Percentiles rank a stretch among this genome's conserved stretches.
Conservation (phyloP, 495 filamentous ascomycete genomes). For the Monascus purpureus region DNA sequence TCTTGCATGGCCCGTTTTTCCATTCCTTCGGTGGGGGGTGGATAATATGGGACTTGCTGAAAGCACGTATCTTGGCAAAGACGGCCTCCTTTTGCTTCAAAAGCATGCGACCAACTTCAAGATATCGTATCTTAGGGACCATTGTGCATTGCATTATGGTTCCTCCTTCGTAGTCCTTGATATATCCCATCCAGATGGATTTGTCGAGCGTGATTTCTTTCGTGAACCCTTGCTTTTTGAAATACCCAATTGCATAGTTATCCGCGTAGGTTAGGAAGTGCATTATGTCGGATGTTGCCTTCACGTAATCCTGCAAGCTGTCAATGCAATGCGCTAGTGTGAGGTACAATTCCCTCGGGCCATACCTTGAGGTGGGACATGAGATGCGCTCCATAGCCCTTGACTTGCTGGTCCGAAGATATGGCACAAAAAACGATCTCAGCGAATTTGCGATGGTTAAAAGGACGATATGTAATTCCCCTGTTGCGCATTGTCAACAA, state of each 20-base stretch:
- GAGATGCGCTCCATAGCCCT: conserved; percentile 92
- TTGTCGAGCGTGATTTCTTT: conserved; percentile 93
- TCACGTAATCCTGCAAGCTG: conserved; percentile 65
- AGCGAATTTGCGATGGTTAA: conserved; percentile 83
- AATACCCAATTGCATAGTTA: conserved; percentile 98
- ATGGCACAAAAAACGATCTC: conserved; percentile 99
- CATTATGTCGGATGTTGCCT: conserved; percentile 92
- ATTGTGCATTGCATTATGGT: conserved; percentile 99
- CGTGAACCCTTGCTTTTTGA: conserved; percentile 98
- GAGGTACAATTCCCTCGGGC: background rate
- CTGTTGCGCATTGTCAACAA: conserved; percentile 23
- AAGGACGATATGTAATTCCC: conserved; percentile 93
- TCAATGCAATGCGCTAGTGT: conserved; percentile 5
- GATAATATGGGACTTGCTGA: conserved; percentile 75
- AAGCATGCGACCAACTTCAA: conserved; percentile 88
- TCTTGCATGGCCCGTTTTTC: conserved; percentile 52
- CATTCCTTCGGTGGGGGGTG: conserved; percentile 77
- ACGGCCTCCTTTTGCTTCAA: conserved; percentile 94
- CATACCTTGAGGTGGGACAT: conserved; percentile 86
- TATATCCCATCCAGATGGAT: conserved; percentile 96
- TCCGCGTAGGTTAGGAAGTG: conserved; percentile 98
- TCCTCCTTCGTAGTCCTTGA: conserved; percentile 98
- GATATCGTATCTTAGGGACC: conserved; percentile 87
- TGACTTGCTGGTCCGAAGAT: conserved; percentile 94
- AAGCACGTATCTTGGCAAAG: conserved; percentile 84